phyloP scores from a whole-genome alignment of 441 rosid species.

The Pelargonium myrrhifolium region DNA sequence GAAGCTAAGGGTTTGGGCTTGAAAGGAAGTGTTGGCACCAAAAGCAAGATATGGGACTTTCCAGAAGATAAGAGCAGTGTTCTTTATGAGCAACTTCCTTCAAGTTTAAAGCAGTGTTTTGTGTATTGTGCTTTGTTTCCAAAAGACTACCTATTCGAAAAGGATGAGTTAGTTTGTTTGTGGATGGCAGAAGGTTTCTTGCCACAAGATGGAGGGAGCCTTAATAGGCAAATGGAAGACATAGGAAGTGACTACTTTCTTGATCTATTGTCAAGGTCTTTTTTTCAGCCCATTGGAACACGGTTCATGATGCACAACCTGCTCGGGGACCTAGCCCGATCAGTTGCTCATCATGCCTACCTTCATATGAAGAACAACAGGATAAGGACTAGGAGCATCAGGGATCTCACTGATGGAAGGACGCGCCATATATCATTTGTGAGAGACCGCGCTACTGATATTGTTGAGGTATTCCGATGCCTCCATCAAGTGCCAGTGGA shows the following conservation, averaged over 20 bases:
- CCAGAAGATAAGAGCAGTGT: background rate
- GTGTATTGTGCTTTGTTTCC: slow-evolving; percentile 14
- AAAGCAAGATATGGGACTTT: slow-evolving; percentile 3
- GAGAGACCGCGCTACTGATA: background rate
- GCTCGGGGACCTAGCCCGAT: slow-evolving; percentile 13
- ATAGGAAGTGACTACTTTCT: background rate
- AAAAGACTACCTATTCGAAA: background rate
- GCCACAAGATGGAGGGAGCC: background rate
- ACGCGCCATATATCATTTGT: background rate
- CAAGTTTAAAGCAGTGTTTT: background rate
- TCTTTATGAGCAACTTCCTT: background rate
- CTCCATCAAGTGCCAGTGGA: background rate
- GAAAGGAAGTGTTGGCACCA: too few relatives aligned
- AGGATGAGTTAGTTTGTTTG: background rate
- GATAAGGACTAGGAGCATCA: too few relatives aligned
- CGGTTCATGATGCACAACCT: slow-evolving; percentile 12
- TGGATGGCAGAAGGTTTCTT: slow-evolving; percentile 17
- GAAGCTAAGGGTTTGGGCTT: too few relatives aligned
- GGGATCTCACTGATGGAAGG: background rate
- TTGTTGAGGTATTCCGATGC: background rate
- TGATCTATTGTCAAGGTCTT: background rate
- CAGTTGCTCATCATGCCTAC: background rate
- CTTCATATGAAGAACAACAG: background rate
- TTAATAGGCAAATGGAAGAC: background rate
- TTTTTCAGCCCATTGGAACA: slow-evolving; percentile 2